Conservation (phyloP, 495 filamentous ascomycete species). For the Pseudoneurospora amorphoporcata region DNA sequence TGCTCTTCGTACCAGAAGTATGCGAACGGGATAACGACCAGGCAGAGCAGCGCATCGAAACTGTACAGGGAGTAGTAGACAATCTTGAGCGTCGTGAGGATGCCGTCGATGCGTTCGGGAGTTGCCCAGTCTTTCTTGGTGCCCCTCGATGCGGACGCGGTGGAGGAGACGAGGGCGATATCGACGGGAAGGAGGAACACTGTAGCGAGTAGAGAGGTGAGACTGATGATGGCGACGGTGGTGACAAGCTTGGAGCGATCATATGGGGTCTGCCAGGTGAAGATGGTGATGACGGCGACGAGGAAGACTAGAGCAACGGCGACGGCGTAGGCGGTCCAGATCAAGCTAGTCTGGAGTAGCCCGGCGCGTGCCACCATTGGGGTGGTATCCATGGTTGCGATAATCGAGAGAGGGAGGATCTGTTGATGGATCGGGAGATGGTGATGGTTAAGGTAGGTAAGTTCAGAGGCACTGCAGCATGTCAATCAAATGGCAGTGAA, state of each 20-base stretch:
- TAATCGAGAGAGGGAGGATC: not conserved
- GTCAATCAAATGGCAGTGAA: not conserved
- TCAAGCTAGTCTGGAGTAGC: constrained; percentile 71
- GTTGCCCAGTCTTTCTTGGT: constrained; percentile 92
- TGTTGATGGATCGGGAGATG: not conserved
- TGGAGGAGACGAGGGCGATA: constrained; percentile 87
- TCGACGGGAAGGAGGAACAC: constrained; percentile 90
- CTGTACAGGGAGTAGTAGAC: constrained; percentile 92
- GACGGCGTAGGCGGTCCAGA: constrained; percentile 85
- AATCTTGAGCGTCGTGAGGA: constrained; percentile 67
- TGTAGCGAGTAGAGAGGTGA: constrained; percentile 81
- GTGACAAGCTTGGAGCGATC: constrained; percentile 76
- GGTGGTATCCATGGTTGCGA: not conserved
- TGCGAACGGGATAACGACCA: constrained; percentile 84
- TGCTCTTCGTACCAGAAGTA: constrained; percentile 99
- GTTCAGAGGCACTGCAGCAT: not conserved
- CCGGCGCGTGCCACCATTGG: constrained; percentile 46
- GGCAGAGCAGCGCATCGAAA: constrained; percentile 80
- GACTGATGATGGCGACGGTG: constrained; percentile 71
- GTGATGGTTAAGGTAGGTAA: not conserved
- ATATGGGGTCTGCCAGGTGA: constrained; percentile 74
- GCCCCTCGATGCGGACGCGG: constrained; percentile 62
- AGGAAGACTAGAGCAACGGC: constrained; percentile 60
- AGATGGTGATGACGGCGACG: constrained; percentile 71
- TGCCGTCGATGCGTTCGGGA: constrained; percentile 60